Evolutionary conservation across 1,284 basidiomycete genomes (phyloP), one percentile per base, ranked within the genome.

Genomic region (Cryptococcus hybrid): DNA sequence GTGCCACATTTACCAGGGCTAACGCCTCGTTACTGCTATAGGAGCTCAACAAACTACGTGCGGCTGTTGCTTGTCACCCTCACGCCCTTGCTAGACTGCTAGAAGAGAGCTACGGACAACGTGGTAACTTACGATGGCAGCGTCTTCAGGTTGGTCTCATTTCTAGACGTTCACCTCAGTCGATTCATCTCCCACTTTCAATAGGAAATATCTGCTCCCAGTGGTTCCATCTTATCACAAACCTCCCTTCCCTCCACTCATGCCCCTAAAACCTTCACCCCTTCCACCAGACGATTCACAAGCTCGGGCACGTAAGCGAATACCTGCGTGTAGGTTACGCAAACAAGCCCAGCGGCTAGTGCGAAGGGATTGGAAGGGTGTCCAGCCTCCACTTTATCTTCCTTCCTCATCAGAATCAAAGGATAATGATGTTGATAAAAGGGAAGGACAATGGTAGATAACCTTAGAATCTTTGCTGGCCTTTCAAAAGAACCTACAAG

Each of bases 11-110:
- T 11, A 6, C 15, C 15, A 12, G 47, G 47, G 47, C 34, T 7
- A 15, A 37, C 18, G 15, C 11, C 30, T 9, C 1, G 34, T 5
- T 13, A 18, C 30, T 36, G 5, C 34, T 34, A 9, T 42, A 74
- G 69, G 62, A 63, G 13, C 54, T 71, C 3, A 56, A 55, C 18
- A 49, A 62, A 6, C 49, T 76, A 1, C 61, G 66, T 5, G 67
- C 69, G 8, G 74, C 74, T 0, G 69, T 70, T 3, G 69, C 68
- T 5, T 67, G 62, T 54, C 69, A 75, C 51, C 69, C 70, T 0
- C 73, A 76, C 58, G 72, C 72, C 1, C 53, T 75, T 13, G 15
- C 15, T 18, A 58, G 74, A 13, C 52, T 75, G 9, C 45, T 74
- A 3, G 60, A 65, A 34, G 61, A 65, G 18, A 51, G 52, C 0